A percentile compares a stretch with the other conserved stretches of the same genome.
Evolutionary conservation across 169 alveolate genomes (phyloP).

Genomic region (Cryptosporidium ryanae): DNA sequence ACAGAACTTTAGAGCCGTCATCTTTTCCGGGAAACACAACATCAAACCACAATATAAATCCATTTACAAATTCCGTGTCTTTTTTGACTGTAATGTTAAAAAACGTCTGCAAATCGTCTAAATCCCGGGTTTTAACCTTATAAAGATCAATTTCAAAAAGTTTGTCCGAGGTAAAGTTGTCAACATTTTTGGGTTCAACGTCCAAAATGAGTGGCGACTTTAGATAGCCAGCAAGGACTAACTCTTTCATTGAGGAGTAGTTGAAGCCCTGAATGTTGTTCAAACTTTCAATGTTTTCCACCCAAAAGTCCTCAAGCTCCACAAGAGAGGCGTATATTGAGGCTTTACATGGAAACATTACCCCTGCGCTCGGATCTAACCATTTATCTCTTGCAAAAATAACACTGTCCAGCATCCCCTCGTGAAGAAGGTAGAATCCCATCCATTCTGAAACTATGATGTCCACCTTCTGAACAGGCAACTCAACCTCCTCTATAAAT

Average conservation of each 20-base stretch:
- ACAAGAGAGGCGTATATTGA: conserved; percentile 62
- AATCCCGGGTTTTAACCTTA: conserved; percentile 20
- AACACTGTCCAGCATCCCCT: conserved; percentile 88
- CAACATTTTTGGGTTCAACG: conserved; percentile 35
- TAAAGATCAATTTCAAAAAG: conserved; percentile 13
- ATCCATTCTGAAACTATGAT: conserved; percentile 89
- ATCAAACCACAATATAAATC: conserved; percentile 74
- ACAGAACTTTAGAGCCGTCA: not conserved
- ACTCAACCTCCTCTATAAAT: conserved; percentile 84
- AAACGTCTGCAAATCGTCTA: conserved; percentile 6
- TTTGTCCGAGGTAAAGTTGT: conserved; percentile 11
- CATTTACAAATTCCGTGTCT: conserved; percentile 46
- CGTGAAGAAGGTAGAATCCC: conserved; percentile 89
- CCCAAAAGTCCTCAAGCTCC: conserved; percentile 67
- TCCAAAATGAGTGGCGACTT: conserved; percentile 30
- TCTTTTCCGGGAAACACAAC: conserved; percentile 48
- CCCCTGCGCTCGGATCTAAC: conserved; percentile 75
- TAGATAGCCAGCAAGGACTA: conserved; percentile 23
- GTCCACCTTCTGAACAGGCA: conserved; percentile 80
- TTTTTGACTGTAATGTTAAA: conserved; percentile 7
- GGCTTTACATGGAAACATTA: conserved; percentile 65
- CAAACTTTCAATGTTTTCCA: conserved; percentile 39
- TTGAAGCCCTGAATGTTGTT: conserved; percentile 51
- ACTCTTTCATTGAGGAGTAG: conserved; percentile 33
- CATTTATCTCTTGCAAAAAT: conserved; percentile 88